A percentile compares a stretch with the other conserved stretches of the same genome.
Conservation (phyloP, 768 basidiomycete genomes). For the Rhizopogon salebrosus region DNA sequence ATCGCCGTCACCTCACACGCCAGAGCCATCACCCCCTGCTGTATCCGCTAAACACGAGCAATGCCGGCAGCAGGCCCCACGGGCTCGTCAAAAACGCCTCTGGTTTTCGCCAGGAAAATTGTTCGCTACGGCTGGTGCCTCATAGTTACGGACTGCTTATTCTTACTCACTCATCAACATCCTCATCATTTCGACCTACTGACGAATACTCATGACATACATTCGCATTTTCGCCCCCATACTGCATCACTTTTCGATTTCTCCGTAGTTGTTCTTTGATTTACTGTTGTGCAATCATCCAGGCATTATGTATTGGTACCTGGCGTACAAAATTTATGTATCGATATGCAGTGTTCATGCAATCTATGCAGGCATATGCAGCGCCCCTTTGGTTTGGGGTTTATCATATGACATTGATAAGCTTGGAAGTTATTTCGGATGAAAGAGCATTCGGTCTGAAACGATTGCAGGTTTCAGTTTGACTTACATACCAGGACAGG, state of each 20-base stretch:
- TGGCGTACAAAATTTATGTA: conserved; percentile 26
- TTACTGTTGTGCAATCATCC: conserved; percentile 4
- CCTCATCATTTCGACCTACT: conserved; percentile 2
- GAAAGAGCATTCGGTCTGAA: background rate
- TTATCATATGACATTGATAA: background rate
- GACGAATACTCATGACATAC: conserved; percentile 10
- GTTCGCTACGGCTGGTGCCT: conserved; percentile 38
- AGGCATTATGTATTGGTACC: conserved; percentile 29
- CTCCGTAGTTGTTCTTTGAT: background rate
- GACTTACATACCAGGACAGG: background rate
- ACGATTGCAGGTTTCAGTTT: no score
- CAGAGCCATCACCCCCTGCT: conserved; percentile 22
- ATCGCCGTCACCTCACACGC: conserved; percentile 37
- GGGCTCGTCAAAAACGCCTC: conserved; percentile 38
- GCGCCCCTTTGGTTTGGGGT: background rate
- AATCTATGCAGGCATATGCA: background rate
- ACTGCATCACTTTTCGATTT: conserved; percentile 14
- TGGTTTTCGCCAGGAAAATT: conserved; percentile 55
- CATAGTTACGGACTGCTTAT: conserved; percentile 15
- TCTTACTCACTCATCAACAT: conserved; percentile 2
- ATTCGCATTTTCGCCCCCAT: conserved; percentile 14
- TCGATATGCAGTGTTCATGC: conserved; percentile 7
- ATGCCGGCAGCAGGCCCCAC: conserved; percentile 26
- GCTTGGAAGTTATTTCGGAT: background rate
- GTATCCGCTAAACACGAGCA: conserved; percentile 26